Evolutionary conservation across 78 protist genomes (phyloP), one percentile per base, ranked within the genome.

Genomic region (Cavenderia fasciculata): DNA sequence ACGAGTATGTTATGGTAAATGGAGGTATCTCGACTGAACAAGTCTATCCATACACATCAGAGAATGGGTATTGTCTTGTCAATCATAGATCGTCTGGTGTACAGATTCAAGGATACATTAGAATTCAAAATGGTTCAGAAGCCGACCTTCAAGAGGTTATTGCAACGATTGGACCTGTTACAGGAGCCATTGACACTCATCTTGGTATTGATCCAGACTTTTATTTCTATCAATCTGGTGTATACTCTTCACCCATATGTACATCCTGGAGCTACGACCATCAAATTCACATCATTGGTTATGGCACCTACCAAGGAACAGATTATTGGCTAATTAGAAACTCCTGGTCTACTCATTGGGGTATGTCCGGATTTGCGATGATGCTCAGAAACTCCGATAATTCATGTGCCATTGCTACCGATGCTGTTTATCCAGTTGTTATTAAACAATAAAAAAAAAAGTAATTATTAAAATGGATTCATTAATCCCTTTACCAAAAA

Each of bases 101-200:
- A 16, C 27, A 14, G 7, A 10, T 75, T 8, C 6, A 21, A 0
- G 12, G 62, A 21, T 66, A 47, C 63, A 25, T 7, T n/a, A 38
- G 72, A 14, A 34, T 40, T 38, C 33, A n/a, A 56, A 33, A 7
- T 77, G 86, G 86, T 59, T 57, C 75, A 57, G 94, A 90, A 61
- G 21, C 40, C 6, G 94, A 82, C 21, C 57, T 96, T 25, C 5
- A 7, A 27, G 46, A 40, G 4, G 95, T 65, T 0, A 33, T 65
- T 25, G 96, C 84, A 18, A 46, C 11, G 1, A 62, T 6, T 11
- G 82, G 79, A 41, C 96, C 96, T 63, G 95, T 94, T 40, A 74
- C 97, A 19, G 95, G 92, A 2, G 97, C 96, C 12, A 96, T 96
- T 33, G 96, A 96, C 56, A 95, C 97, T 3, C 59, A 52, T 52